Evolutionary conservation across 2,329 filamentous ascomycete species (phyloP).

Genomic region (Fusarium denticulatum): DNA sequence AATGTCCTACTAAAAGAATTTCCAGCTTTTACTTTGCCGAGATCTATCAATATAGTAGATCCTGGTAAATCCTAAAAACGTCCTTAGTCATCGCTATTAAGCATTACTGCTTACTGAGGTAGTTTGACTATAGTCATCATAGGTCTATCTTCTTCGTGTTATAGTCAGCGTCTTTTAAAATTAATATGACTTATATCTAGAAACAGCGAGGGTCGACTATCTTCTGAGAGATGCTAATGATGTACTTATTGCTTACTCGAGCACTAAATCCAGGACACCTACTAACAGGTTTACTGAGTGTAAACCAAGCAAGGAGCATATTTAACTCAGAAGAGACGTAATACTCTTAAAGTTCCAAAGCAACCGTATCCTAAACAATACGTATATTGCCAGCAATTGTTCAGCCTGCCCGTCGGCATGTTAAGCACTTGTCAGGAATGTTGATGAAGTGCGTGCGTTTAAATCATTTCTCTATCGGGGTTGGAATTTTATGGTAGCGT

Average conservation of each 20-base stretch:
- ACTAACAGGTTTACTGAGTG: accelerated
- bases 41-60: not conserved
- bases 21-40: too few relatives aligned
- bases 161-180: accelerated
- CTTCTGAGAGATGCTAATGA: not conserved
- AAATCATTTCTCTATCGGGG: accelerated
- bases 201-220: too few relatives aligned
- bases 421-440: accelerated
- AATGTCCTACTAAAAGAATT: too few relatives aligned
- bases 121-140: accelerated
- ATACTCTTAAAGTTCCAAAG: not conserved
- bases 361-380: accelerated
- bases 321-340: accelerated
- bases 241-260: not conserved
- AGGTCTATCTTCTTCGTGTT: accelerated
- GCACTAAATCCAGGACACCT: accelerated
- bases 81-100: not conserved
- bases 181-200: accelerated
- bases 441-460: not conserved
- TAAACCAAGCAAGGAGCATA: accelerated
- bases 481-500: accelerated
- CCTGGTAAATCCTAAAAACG: accelerated
- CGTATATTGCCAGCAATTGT: accelerated
- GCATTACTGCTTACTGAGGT: not conserved
- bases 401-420: not conserved